Base-by-base conservation (phyloP, 805 yeast species). In the Kazachstania bromeliacearum region DNA sequence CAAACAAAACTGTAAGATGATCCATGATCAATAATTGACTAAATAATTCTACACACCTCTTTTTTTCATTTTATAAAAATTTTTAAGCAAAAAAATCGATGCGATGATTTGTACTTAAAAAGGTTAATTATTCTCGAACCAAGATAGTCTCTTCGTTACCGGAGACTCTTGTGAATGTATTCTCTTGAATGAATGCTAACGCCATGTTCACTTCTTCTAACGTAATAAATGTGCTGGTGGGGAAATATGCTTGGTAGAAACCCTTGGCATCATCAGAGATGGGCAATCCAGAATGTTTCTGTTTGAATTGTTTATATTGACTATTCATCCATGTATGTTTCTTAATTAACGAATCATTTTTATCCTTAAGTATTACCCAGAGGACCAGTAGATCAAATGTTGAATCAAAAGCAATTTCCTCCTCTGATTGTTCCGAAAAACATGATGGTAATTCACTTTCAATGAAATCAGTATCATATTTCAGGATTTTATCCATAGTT, bases 401-500 rank as follows among this genome's bases (percentile, higher is more conserved):
- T 22, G 70, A 60, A 13, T 66, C 66, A 30, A 68, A 59, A 3
- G 56, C 63, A 3, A 70, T 51, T 4, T 77, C 56, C 37, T 64
- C 66, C 10, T 64, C 57, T 8, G 35, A 14, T 13, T n/a, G 13
- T 3, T 66, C 47, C 2, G 69, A 57, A 4, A 80, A 80, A 40
- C 76, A 61, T 0, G 67, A 52, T 2, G 66, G 51, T 3, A 71
- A 50, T 25, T 78, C 61, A 0, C 77, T 61, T 32, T 69, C 67
- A 20, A 62, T 59, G 45, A 75, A 68, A n/a, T 48, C 44, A 3
- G 51, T 42, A 48, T 81, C 88, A 30, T 66, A 60, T 46, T 74
- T 73, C 43, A 63, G 61, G 1, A 75, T 67, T 35, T 63, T 68
- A 43, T 74, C 72, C 38, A 77, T 61, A 1, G 78, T 68, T 9